Evolutionary conservation across 2,329 filamentous ascomycete genomes (phyloP), one percentile per base, ranked within the genome.

Genomic region (Fusarium guadeloupense): DNA sequence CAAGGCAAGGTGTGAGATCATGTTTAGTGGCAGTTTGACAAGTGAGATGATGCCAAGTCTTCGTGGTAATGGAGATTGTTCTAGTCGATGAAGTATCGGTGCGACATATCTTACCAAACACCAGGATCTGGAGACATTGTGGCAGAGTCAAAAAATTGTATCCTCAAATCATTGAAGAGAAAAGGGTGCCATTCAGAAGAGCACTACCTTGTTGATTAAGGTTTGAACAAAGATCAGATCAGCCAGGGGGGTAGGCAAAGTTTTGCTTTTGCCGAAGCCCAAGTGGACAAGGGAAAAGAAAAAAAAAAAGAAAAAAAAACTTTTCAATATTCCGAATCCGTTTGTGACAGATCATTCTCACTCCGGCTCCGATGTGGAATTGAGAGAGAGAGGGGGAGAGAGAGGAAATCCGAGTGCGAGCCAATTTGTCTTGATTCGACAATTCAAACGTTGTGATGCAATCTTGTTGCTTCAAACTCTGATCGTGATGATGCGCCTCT

Each of bases 201-300:
- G 33, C 23, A 28, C 43, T 39, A 51, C 60, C 51, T 17, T 54
- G 54, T 48, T 41, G 44, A 45, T 56, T 64, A 63, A 63, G 49
- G 59, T 63, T 64, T 52, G 38, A 16, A 39, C 54, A 63, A 63
- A 63, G 60, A 63, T 63, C 54, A 63, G 60, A 61, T 63, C 60
- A 63, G 60, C 54, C 45, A 30, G 44, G 58, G 60, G 42, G 61
- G 38, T 60, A 60, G 54, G 59, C 56, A 37, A 44, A 50, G 37
- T 38, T 31, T 60, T 60, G 31, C 45, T 47, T 64, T 59, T 60
- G 43, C 34, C 48, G 41, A 47, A 64, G 30, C 26, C 38, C 59
- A 42, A 45, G 37, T 26, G 17, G 19, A 48, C 37, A 42, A 45
- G 16, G 41, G 17, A 20, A 43, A 49, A 21, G 19, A 33, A 40